Conservation (phyloP, 192 early-diverging fungal species). For the Jimgerdemannia lactiflua region DNA sequence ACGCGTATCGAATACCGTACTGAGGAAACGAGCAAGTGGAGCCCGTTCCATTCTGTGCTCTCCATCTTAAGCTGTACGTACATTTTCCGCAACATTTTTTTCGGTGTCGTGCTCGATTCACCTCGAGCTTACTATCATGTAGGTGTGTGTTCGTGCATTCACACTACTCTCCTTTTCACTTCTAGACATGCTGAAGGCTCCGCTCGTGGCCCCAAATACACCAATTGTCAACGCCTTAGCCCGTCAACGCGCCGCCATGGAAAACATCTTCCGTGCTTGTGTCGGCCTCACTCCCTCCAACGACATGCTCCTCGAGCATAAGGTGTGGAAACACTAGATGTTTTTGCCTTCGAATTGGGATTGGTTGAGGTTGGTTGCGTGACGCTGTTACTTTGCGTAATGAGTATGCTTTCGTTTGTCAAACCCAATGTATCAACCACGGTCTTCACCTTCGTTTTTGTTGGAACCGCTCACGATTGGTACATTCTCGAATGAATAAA, state of each 20-base stretch:
- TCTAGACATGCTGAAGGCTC: conserved; percentile 93
- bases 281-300: conserved; percentile 94
- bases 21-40: conserved; percentile 69
- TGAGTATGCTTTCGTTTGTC: neutral
- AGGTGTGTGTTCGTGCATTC: neutral
- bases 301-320: conserved; percentile 96
- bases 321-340: conserved; percentile 45
- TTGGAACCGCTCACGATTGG: no score
- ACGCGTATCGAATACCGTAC: conserved; percentile 92
- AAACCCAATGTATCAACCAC: neutral
- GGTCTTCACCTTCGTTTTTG: no score
- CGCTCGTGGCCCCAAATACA: conserved; percentile 88
- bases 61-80: conserved; percentile 70
- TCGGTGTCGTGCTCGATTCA: neutral
- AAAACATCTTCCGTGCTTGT: conserved; percentile 97
- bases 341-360: no score
- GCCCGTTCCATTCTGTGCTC: conserved; percentile 92
- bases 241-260: conserved; percentile 95
- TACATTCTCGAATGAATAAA: no score
- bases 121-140: neutral
- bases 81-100: neutral
- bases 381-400: neutral
- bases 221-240: conserved; percentile 95
- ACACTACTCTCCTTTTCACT: conserved; percentile 36
- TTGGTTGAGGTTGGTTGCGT: no score